A percentile compares a stretch with the other conserved stretches of the same genome.
Conservation (phyloP, 169 alveolate genomes). For the Eimeria tenella region DNA sequence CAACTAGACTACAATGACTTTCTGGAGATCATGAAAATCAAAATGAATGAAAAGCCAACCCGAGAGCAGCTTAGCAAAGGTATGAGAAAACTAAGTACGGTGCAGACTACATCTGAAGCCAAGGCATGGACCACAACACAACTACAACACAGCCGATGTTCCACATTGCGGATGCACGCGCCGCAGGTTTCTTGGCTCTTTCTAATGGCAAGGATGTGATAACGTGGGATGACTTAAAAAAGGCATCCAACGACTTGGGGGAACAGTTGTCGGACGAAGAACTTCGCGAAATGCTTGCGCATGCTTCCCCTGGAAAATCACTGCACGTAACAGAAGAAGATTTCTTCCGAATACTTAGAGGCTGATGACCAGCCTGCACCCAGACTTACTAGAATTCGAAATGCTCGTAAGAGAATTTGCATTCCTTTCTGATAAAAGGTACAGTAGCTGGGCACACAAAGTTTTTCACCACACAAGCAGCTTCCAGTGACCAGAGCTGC, state of each 20-base stretch:
- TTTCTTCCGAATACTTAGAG: constrained; percentile 70
- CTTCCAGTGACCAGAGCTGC: too few relatives aligned
- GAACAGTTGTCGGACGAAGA: constrained; percentile 74
- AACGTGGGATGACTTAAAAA: constrained; percentile 91
- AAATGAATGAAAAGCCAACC: constrained; percentile 75
- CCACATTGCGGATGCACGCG: not conserved
- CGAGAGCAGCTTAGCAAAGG: constrained; percentile 74
- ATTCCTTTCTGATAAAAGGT: too few relatives aligned
- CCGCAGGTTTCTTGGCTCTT: constrained; percentile 66
- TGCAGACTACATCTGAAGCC: not conserved
- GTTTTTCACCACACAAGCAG: too few relatives aligned
- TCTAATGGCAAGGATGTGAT: constrained; percentile 74
- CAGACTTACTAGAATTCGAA: too few relatives aligned
- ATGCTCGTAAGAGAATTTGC: too few relatives aligned
- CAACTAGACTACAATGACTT: constrained; percentile 78
- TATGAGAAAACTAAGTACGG: not conserved
- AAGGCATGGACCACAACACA: not conserved
- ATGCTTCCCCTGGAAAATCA: constrained; percentile 49
- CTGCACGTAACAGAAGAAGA: constrained; percentile 74
- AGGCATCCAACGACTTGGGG: constrained; percentile 85
- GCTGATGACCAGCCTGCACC: not conserved
- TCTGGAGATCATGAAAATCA: constrained; percentile 64
- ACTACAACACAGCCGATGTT: not conserved
- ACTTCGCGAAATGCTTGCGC: constrained; percentile 71
- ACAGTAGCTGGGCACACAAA: too few relatives aligned